These are phyloP conservation scores for Lasiodiplodia theobromae DNA, from an alignment of 2,329 filamentous ascomycete genomes.

Conservation along the genomic window DNA sequence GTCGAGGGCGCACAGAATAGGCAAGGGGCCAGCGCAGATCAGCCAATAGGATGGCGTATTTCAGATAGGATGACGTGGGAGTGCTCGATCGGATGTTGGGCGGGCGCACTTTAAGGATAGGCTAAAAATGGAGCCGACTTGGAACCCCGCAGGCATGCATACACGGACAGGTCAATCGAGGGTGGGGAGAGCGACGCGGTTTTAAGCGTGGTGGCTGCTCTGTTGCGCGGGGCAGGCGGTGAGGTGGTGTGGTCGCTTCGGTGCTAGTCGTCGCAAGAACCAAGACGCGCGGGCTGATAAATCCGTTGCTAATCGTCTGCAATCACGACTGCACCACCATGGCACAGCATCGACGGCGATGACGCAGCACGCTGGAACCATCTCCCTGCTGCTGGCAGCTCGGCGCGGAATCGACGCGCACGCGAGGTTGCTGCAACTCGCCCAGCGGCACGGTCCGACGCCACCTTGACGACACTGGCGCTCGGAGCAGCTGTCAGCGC, in stretches of 20 bases:
- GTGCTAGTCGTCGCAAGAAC: too few relatives aligned
- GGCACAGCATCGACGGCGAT: not conserved
- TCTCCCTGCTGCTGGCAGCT: not conserved
- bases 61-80: slow-evolving; percentile 13
- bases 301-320: slow-evolving; percentile 10
- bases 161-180: not conserved
- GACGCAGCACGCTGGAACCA: slow-evolving; percentile 3
- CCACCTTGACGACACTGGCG: slow-evolving; percentile 13
- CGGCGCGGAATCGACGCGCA: not conserved
- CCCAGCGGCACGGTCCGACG: slow-evolving; percentile 23
- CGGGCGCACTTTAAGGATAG: not conserved
- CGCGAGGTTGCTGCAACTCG: not conserved
- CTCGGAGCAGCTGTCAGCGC: slow-evolving; percentile 15
- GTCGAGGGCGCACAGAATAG: not conserved
- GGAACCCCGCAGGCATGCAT: not conserved
- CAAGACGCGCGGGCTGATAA: not conserved
- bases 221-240: too few relatives aligned
- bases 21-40: not conserved
- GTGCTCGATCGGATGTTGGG: not conserved
- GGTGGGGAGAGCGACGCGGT: too few relatives aligned
- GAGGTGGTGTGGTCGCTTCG: too few relatives aligned
- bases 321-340: not conserved
- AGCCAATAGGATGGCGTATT: not conserved
- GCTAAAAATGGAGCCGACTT: slow-evolving; percentile 12
- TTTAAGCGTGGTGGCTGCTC: not conserved